phyloP scores from a whole-genome alignment of 768 basidiomycete genomes.

The Russula virescens region DNA sequence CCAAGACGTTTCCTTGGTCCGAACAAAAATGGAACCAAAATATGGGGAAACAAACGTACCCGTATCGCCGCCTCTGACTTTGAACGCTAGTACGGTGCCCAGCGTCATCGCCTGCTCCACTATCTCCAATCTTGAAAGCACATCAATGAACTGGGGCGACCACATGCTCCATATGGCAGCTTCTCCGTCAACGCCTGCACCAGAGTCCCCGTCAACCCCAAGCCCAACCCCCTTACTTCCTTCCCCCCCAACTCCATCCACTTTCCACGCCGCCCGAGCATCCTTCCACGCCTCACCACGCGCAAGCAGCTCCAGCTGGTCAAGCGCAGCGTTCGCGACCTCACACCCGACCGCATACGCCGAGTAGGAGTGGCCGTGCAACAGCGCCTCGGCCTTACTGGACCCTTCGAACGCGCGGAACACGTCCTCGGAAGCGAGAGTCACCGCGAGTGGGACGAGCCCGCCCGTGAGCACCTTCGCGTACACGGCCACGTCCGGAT shows the following conservation, averaged over 20 bases:
- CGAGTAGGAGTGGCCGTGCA: conserved; percentile 95
- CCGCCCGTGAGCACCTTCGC: conserved; percentile 95
- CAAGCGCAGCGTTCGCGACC: conserved; percentile 77
- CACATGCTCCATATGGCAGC: conserved; percentile 79
- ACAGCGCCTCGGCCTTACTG: conserved; percentile 74
- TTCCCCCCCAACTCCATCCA: conserved; percentile 6
- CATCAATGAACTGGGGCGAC: conserved; percentile 64
- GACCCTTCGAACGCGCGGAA: conserved; percentile 75
- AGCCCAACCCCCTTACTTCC: conserved; percentile 15
- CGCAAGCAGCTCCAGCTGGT: conserved; percentile 50
- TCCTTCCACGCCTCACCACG: conserved; percentile 50
- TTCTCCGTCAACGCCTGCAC: too few relatives aligned
- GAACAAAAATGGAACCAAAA: neutral
- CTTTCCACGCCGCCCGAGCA: conserved; percentile 57
- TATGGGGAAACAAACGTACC: conserved; percentile 38
- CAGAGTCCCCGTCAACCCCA: too few relatives aligned
- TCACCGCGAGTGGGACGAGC: conserved; percentile 78
- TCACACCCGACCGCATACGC: conserved; percentile 92
- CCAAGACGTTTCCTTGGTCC: neutral
- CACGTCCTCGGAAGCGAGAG: conserved; percentile 73
- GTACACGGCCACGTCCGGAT: conserved; percentile 86
- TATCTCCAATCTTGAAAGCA: conserved; percentile 47
- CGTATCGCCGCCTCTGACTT: conserved; percentile 49
- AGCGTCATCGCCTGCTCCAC: conserved; percentile 82
- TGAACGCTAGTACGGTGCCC: conserved; percentile 80